These are phyloP conservation scores for Diaporthe australafricana DNA, from an alignment of 2,329 filamentous ascomycete genomes.

Conservation along the genomic window DNA sequence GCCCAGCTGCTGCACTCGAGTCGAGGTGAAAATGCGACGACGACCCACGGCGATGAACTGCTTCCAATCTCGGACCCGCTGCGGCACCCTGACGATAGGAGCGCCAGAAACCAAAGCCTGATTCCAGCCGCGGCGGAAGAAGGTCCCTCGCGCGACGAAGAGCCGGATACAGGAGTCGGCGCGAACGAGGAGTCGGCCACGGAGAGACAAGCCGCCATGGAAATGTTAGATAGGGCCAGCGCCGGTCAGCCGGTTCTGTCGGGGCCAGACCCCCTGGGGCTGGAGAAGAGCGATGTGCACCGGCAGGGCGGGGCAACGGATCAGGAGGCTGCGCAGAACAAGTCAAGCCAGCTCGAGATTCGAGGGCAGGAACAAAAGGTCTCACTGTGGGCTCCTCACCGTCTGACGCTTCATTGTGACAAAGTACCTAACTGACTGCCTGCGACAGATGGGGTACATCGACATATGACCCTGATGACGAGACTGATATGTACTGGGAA, in stretches of 20 bases:
- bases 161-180: constrained; percentile 39
- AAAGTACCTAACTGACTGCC: background rate
- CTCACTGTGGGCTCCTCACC: background rate
- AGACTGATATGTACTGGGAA: constrained; percentile 34
- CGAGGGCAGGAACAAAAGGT: constrained; percentile 12
- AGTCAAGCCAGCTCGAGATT: constrained; percentile 1
- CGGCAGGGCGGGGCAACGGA: background rate
- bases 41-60: constrained; percentile 5
- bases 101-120: background rate
- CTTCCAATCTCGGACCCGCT: constrained; percentile 43
- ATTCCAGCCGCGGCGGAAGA: background rate
- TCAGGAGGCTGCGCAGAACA: background rate
- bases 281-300: constrained; percentile 2
- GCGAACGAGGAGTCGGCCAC: constrained; percentile 6
- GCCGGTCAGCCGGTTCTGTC: constrained; percentile 28
- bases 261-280: constrained; percentile 16
- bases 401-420: background rate
- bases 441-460: constrained; percentile 22
- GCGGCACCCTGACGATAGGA: background rate
- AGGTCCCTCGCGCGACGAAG: constrained; percentile 8
- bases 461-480: constrained; percentile 29
- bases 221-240: constrained; percentile 30
- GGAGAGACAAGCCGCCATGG: constrained; percentile 26
- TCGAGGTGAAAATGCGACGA: constrained; percentile 4
- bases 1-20: background rate